Base-by-base conservation (phyloP, 805 yeast genomes). In the Hanseniaspora vineae region DNA sequence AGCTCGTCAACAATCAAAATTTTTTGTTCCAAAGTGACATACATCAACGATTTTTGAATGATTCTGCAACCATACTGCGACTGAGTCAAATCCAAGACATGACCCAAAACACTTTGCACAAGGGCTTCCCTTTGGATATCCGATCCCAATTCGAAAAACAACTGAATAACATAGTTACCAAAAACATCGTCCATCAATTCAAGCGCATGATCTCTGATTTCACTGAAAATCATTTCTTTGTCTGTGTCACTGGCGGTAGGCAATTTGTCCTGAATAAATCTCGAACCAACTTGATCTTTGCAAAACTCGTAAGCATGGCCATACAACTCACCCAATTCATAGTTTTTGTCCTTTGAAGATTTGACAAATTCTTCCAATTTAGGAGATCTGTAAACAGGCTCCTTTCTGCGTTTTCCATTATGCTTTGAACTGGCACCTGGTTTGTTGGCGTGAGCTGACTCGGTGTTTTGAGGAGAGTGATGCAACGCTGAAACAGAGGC, bases 11-110 rank as follows among this genome's bases (percentile, higher is more conserved):
- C 78, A 32, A 92, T 71, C 33, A 64, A 64, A 29, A 81, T 71
- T 64, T 85, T 92, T 52, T 84, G 84, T 1, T 73, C 75, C 10
- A 76, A 62, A 2, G 70, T 69, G 40, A 86, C 71, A 51, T 78
- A 79, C 61, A 86, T 96, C 47, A 92, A 70, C 1, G 97, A 97
- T 58, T 87, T 76, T 66, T 92, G 99, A 35, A 92, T 94, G 44
- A 92, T 98, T 54, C 99, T 75, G 62, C 99, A 92, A 2, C 97
- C 97, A 64, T 92, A 92, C 96, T 90, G 90, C 59, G 92, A 97
- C 58, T 88, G 66, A 0, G 96, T 83, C 48, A 92, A 69, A 18
- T 73, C 74, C 52, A 83, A 74, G 58, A 92, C 78, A 45, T 81
- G 81, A 33, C 59, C 58, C 43, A 60, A 58, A 88, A 88, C 82